These are phyloP conservation scores for Perilla frutescens DNA, from an alignment of 257 asterid genomes.

Conservation along the genomic window DNA sequence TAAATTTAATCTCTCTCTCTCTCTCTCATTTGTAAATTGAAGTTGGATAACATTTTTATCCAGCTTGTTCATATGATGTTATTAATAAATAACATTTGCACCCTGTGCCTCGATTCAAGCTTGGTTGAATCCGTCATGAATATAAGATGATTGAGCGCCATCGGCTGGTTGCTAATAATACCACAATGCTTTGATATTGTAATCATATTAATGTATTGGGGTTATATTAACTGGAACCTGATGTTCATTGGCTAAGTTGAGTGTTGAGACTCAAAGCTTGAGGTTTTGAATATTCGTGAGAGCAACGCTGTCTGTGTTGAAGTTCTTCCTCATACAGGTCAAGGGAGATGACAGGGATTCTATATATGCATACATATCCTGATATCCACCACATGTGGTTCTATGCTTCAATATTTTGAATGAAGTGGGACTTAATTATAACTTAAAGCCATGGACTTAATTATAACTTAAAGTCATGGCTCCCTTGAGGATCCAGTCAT, in stretches of 20 bases:
- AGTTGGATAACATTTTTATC: not conserved
- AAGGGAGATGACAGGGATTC: not conserved
- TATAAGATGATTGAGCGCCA: not conserved
- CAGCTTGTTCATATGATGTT: not conserved
- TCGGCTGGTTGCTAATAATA: not conserved
- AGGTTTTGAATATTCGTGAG: not conserved
- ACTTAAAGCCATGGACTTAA: not conserved
- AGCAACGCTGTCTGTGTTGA: not conserved
- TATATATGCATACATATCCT: not conserved
- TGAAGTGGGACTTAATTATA: not conserved
- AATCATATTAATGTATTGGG: not conserved
- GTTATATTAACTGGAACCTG: not conserved
- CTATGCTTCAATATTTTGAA: not conserved
- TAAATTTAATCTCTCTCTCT: not conserved
- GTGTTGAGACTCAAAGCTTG: not conserved
- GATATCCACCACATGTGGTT: not conserved
- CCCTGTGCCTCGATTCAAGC: conserved; percentile 9
- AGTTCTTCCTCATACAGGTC: too few relatives aligned
- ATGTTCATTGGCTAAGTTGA: too few relatives aligned
- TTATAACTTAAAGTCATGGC: not conserved
- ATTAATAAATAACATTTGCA: not conserved
- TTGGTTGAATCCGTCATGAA: not conserved
- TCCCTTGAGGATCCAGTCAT: not conserved
- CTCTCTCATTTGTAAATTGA: not conserved
- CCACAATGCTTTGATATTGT: not conserved